Evolutionary conservation across 1,139 yeast genomes (phyloP), one percentile per base, ranked within the genome.

Genomic region (Kazachstania sp.): DNA sequence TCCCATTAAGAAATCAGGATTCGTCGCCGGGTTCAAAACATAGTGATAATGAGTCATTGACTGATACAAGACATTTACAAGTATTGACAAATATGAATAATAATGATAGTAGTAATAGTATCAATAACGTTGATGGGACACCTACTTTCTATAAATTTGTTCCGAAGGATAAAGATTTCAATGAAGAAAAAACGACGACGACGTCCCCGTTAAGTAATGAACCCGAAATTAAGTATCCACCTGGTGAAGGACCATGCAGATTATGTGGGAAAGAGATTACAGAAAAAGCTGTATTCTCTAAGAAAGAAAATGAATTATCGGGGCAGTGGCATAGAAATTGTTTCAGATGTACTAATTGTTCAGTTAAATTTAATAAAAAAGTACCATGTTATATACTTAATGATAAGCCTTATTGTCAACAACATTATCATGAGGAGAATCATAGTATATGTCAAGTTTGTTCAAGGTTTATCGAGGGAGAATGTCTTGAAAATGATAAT

Each of bases 311-410:
- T 36, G 90, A 85, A 57, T 70, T 92, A 39, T 77, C 90, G 1
- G 98, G 98, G 0, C 94, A 88, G 65, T 90, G 97, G 97, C 98
- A 92, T 64, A 74, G 95, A 45, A 69, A 73, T 19, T 92, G 98
- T 64, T 90, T 92, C 70, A 69, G 71, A 19, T 92, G 98, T 68
- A 66, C 74, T 26, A 63, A 69, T n/a, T 87, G 96, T 68, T 66
- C 67, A 6, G 61, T 74, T 1, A 67, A 65, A 39, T 84, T 84
- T 64, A 73, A 71, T 53, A 82, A 79, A 57, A 72, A 76, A 16
- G 77, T 78, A 13, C 86, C 83, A 48, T 87, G 95, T 61, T 90
- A 88, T 65, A 95, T 86, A 2, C 73, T 79, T 41, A 72, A 80
- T 43, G 95, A 92, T 65, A 63, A 71, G 51, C 96, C 97, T 11